Percentiles rank a stretch among this genome's conserved stretches.
Evolutionary conservation across 352 stramenopile genomes (phyloP).

Genomic region (Pythium sukuiense): DNA sequence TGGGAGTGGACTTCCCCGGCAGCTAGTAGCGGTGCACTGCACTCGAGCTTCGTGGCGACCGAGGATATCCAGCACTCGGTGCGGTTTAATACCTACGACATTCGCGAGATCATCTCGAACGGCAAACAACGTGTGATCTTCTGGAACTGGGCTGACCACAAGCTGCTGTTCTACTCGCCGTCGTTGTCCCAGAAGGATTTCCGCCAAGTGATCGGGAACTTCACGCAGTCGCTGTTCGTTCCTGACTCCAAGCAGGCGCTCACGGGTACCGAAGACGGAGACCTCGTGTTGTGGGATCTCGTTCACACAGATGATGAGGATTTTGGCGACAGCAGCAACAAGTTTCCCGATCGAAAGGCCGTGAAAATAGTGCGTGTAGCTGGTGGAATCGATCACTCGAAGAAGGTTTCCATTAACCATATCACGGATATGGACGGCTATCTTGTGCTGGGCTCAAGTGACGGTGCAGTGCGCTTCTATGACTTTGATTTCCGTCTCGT

Average conservation of each 20-base stretch:
- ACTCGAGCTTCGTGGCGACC: slow-evolving; percentile 71
- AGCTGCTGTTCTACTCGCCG: slow-evolving; percentile 81
- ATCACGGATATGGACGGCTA: slow-evolving; percentile 87
- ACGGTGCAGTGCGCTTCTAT: slow-evolving; percentile 92
- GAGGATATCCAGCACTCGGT: slow-evolving; percentile 79
- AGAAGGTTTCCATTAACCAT: slow-evolving; percentile 53
- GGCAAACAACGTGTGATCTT: slow-evolving; percentile 86
- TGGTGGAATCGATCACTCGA: slow-evolving; percentile 43
- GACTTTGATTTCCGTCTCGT: slow-evolving; percentile 93
- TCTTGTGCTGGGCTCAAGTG: slow-evolving; percentile 86
- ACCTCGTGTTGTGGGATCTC: slow-evolving; percentile 88
- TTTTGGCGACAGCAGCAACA: neutral
- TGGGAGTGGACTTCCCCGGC: slow-evolving; percentile 85
- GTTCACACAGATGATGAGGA: slow-evolving; percentile 34
- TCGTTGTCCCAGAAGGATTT: slow-evolving; percentile 85
- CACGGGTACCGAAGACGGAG: slow-evolving; percentile 84
- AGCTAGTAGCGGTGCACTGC: slow-evolving; percentile 31
- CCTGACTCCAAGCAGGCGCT: slow-evolving; percentile 82
- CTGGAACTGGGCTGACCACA: slow-evolving; percentile 86
- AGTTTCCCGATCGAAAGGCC: slow-evolving; percentile 67
- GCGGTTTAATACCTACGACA: slow-evolving; percentile 89
- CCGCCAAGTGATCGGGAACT: slow-evolving; percentile 75
- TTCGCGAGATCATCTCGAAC: slow-evolving; percentile 89
- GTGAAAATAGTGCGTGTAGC: slow-evolving; percentile 83
- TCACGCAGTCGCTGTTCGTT: slow-evolving; percentile 88